Percentiles rank a stretch among this genome's conserved stretches.
These are phyloP conservation scores for Sinapis alba DNA, from an alignment of 441 rosid species.

Conservation along the genomic window DNA sequence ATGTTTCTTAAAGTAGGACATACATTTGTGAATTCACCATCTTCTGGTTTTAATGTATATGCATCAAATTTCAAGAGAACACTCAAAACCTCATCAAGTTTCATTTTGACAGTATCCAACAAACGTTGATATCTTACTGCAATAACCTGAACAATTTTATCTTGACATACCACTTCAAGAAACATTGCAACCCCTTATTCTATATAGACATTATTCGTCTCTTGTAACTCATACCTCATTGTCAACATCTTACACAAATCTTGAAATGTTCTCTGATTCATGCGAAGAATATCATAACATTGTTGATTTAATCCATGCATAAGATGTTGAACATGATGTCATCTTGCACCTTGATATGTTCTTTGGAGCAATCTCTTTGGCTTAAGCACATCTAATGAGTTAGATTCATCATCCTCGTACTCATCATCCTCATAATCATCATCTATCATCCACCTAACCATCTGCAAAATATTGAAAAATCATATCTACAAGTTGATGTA, in stretches of 20 bases:
- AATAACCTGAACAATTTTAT: neutral
- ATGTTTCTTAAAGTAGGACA: no score
- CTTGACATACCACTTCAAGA: neutral
- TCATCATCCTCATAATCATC: neutral
- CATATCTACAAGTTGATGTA: neutral
- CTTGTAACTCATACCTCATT: neutral
- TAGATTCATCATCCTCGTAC: neutral
- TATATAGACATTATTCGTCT: neutral
- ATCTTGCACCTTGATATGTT: no score
- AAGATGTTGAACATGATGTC: no score
- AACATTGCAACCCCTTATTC: neutral
- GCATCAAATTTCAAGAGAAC: neutral
- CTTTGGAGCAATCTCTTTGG: neutral
- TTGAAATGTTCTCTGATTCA: neutral
- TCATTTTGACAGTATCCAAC: neutral
- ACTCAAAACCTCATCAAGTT: neutral
- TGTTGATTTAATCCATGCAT: no score
- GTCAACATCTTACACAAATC: neutral
- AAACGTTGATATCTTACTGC: neutral
- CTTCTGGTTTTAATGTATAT: no score
- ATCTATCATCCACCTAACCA: no score
- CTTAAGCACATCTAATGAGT: neutral
- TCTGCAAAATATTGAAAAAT: no score
- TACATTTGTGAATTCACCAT: no score
- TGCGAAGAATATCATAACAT: neutral